These are phyloP conservation scores for Apiospora hydei DNA, from an alignment of 2,329 filamentous ascomycete genomes.

Conservation along the genomic window DNA sequence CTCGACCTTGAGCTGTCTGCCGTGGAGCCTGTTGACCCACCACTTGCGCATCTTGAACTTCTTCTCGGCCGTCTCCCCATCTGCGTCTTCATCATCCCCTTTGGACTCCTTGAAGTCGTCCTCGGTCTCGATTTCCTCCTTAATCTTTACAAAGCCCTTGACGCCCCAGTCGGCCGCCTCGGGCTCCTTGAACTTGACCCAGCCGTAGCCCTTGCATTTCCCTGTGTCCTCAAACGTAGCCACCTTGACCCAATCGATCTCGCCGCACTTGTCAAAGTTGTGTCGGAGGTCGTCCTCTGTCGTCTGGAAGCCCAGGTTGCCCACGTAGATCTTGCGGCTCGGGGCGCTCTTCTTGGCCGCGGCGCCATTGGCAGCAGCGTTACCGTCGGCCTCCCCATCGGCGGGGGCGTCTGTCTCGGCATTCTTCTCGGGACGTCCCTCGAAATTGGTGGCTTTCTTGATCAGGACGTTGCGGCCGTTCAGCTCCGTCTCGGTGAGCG, in stretches of 20 bases:
- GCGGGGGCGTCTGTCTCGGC: slow-evolving; percentile 43
- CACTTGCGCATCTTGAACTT: slow-evolving; percentile 72
- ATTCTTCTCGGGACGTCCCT: slow-evolving; percentile 81
- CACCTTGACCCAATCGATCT: slow-evolving; percentile 82
- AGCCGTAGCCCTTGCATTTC: slow-evolving; percentile 97
- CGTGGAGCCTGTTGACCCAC: slow-evolving; percentile 86
- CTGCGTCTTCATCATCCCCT: slow-evolving; percentile 52
- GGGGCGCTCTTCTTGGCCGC: slow-evolving; percentile 59
- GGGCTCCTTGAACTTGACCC: slow-evolving; percentile 87
- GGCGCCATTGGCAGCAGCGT: slow-evolving; percentile 37
- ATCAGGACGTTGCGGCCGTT: slow-evolving; percentile 83
- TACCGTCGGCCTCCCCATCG: slow-evolving; percentile 35
- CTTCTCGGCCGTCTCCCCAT: slow-evolving; percentile 55
- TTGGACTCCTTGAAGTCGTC: slow-evolving; percentile 64
- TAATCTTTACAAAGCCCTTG: slow-evolving; percentile 79
- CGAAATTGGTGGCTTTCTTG: slow-evolving; percentile 89
- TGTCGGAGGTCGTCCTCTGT: slow-evolving; percentile 81
- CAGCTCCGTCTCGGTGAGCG: slow-evolving; percentile 84
- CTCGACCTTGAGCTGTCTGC: slow-evolving; percentile 84
- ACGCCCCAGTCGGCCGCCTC: slow-evolving; percentile 79
- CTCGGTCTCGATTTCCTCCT: slow-evolving; percentile 68
- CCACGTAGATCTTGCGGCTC: slow-evolving; percentile 88
- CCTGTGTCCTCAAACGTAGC: slow-evolving; percentile 96
- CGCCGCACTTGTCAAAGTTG: slow-evolving; percentile 86
- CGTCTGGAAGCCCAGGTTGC: slow-evolving; percentile 83